Conservation (phyloP, 2,329 filamentous ascomycete genomes). For the Elsinoe australis region DNA sequence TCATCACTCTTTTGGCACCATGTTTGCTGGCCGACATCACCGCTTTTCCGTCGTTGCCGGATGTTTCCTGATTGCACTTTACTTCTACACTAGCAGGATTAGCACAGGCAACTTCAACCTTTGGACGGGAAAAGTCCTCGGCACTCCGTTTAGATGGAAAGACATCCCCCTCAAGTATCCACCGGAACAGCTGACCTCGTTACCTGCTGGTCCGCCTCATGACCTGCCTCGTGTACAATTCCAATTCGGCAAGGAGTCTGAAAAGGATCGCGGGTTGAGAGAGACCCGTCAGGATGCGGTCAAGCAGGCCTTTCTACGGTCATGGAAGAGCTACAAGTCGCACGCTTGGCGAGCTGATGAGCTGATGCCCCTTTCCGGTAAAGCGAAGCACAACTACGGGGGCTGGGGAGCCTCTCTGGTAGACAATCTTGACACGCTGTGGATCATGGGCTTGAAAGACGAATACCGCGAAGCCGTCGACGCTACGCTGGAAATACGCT, state of each 20-base stretch:
- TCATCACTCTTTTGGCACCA: conserved; percentile 5
- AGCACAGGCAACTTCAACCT: conserved; percentile 15
- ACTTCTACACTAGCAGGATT: conserved; percentile 18
- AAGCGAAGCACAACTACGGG: conserved; percentile 36
- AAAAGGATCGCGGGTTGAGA: conserved; percentile 27
- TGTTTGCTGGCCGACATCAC: conserved; percentile 14
- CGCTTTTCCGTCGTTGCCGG: conserved; percentile 18
- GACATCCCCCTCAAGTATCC: conserved; percentile 36
- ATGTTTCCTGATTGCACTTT: conserved; percentile 16
- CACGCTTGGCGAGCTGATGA: conserved; percentile 45
- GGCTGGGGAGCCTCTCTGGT: conserved; percentile 43
- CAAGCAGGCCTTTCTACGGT: conserved; percentile 37
- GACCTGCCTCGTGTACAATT: conserved; percentile 39
- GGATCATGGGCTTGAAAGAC: conserved; percentile 41
- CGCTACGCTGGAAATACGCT: conserved; percentile 39
- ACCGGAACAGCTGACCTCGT: conserved; percentile 29
- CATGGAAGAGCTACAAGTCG: conserved; percentile 39
- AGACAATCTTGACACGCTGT: conserved; percentile 41
- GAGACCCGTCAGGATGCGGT: conserved; percentile 34
- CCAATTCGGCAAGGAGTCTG: conserved; percentile 33
- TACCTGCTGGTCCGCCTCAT: conserved; percentile 34
- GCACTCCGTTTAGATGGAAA: conserved; percentile 30
- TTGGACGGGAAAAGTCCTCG: conserved; percentile 10
- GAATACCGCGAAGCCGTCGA: conserved; percentile 41
- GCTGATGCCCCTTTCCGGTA: conserved; percentile 38